phyloP scores from a whole-genome alignment of 257 asterid genomes.

The Mitragyna speciosa region DNA sequence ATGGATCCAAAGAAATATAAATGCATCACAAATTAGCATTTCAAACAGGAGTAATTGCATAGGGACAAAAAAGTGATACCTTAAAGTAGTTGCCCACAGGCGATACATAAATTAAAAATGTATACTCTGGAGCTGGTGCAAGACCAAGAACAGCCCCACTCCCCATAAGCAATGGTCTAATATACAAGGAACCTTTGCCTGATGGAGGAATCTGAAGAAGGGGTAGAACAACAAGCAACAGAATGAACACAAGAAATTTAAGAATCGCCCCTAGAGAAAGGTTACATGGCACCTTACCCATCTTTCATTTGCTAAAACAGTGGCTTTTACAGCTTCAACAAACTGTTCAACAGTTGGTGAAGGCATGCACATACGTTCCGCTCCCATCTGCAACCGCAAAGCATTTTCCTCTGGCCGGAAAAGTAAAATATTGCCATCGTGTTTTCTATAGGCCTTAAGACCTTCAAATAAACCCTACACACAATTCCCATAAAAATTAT shows the following conservation, averaged over 20 bases:
- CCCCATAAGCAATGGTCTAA: constrained; percentile 96
- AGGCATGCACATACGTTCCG: constrained; percentile 99
- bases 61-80: constrained; percentile 43
- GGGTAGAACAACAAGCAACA: constrained; percentile 4
- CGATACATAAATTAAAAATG: constrained; percentile 83
- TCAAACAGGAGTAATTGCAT: background rate
- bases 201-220: constrained; percentile 90
- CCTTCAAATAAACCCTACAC: constrained; percentile 91
- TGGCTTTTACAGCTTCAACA: constrained; percentile 79
- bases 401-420: constrained; percentile 93
- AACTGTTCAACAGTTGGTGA: constrained; percentile 87
- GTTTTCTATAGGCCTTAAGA: constrained; percentile 76
- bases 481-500: background rate
- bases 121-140: constrained; percentile 98
- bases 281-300: constrained; percentile 57
- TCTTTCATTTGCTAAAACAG: constrained; percentile 85
- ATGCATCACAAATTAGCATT: background rate
- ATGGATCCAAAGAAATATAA: background rate
- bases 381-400: constrained; percentile 65
- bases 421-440: constrained; percentile 75
- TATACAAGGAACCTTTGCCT: constrained; percentile 89
- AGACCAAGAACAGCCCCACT: constrained; percentile 97
- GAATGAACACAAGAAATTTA: background rate
- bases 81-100: constrained; percentile 97
- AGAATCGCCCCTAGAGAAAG: background rate